Percentiles rank a stretch among this genome's conserved stretches.
Conservation (phyloP, 208 protist species). For the Acanthamoeba divionensis region DNA sequence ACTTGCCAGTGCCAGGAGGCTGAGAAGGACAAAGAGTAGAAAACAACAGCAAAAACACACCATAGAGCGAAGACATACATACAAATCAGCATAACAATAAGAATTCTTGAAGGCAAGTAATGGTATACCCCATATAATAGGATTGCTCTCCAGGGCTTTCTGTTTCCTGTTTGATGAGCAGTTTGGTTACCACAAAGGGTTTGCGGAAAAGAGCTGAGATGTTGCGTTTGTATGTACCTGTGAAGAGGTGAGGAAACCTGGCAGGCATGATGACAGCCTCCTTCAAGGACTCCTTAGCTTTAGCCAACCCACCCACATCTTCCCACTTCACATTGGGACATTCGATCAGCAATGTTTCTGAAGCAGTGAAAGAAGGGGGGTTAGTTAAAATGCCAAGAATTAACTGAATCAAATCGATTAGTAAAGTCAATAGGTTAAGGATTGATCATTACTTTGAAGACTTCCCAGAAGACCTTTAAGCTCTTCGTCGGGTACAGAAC, state of each 20-base stretch:
- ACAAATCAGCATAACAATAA: conserved; percentile 68
- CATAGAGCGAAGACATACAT: background rate
- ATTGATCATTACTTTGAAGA: too few species aligned
- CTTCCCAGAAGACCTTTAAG: too few species aligned
- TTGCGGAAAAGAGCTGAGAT: too few species aligned
- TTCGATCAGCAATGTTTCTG: conserved; percentile 85
- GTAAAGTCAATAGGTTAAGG: too few species aligned
- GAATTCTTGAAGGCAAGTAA: conserved; percentile 9
- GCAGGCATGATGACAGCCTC: conserved; percentile 95
- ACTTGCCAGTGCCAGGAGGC: conserved; percentile 93
- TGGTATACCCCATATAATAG: conserved; percentile 86
- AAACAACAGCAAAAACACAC: background rate
- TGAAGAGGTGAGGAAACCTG: conserved; percentile 95
- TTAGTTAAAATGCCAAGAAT: background rate
- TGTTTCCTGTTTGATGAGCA: too few species aligned
- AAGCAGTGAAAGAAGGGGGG: background rate
- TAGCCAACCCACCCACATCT: conserved; percentile 93
- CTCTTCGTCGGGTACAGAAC: too few species aligned
- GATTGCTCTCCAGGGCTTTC: conserved; percentile 89
- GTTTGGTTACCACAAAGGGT: too few species aligned
- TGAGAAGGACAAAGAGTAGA: conserved; percentile 46
- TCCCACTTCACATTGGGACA: conserved; percentile 93
- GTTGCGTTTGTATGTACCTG: too few species aligned
- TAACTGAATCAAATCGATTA: too few species aligned
- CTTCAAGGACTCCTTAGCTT: conserved; percentile 93